phyloP scores from a whole-genome alignment of 495 filamentous ascomycete species.

The Neurospora sp. region DNA sequence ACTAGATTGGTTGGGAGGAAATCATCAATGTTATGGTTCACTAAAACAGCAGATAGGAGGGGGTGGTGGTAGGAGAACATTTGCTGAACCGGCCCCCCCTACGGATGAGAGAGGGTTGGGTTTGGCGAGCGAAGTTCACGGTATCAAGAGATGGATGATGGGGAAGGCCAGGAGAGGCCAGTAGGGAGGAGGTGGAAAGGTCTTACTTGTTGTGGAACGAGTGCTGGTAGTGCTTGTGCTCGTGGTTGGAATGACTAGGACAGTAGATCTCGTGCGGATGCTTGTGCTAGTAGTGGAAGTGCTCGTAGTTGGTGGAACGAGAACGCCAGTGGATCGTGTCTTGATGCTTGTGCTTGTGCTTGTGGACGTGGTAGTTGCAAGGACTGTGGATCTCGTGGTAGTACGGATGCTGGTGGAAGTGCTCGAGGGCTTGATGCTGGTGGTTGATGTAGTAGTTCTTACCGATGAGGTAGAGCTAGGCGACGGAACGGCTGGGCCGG shows the following conservation, averaged over 20 bases:
- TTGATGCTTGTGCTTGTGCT: background rate
- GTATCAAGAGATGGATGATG: background rate
- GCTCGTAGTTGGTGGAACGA: background rate
- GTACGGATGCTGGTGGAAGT: background rate
- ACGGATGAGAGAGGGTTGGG: background rate
- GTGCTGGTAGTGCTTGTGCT: background rate
- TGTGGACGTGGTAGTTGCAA: background rate
- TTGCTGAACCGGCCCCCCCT: background rate
- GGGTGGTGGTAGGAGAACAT: background rate
- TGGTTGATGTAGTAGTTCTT: background rate
- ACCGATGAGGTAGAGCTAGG: background rate
- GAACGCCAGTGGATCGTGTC: background rate
- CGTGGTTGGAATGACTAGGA: background rate
- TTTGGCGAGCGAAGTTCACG: background rate
- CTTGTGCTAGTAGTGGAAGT: background rate
- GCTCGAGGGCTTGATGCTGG: conserved; percentile 2
- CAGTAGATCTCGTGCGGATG: background rate
- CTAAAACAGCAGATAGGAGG: background rate
- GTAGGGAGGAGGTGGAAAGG: background rate
- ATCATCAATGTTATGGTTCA: background rate
- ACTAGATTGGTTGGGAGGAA: background rate
- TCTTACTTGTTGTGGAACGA: background rate
- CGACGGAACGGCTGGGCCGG: conserved; percentile 6
- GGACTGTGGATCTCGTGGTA: background rate
- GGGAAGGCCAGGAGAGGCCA: background rate